Evolutionary conservation across 345 rosid species (phyloP), one percentile per base, ranked within the genome.

Genomic region (Carallia pectinifolia): DNA sequence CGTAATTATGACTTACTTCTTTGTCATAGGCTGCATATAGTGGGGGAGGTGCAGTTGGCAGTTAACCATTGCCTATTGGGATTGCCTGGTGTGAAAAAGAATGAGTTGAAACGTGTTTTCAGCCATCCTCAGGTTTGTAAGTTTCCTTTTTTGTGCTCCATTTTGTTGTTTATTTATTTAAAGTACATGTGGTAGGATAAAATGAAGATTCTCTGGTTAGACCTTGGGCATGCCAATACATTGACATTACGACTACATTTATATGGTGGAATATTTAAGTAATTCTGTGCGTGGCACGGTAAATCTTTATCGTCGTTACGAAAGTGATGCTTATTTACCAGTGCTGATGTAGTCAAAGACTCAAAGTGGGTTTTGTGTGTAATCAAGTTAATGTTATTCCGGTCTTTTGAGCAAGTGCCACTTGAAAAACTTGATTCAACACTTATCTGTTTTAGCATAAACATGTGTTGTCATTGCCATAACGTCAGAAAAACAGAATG

Each of bases 21-120:
- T 65, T 91, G 94, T 33, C 99, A 92, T 79, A 89, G 97, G 82
- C 87, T 95, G 79, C 94, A 95, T 77, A 95, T 92, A 72, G 97
- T 88, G 9, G 95, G 92, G 62, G 99, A 95, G 83, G 97, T 95
- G 62, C 91, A 84, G 23, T 56, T 95, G 80, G 85, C 71, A 67
- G 86, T 92, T 55, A 87, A 88, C 67, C 98, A 95, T 74, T 92
- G 99, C 76, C 96, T 95, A 67, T 72, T 95, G 67, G 98, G 85
- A 58, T 78, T 89, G 70, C 90, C 91, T 64, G 97, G 98, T 62
- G 90, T 86, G 6, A 63, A 4, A 17, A 84, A 80, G 72, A 89
- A 88, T 72, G 97, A 95, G 16, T 30, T 95, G 53, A 88, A 87
- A 79, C 74, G 81, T 62, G 97, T 90, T 70, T 73, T 90, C 66